Evolutionary conservation across 352 stramenopile genomes (phyloP), one percentile per base, ranked within the genome.

Genomic region (Phytophthora idaei): DNA sequence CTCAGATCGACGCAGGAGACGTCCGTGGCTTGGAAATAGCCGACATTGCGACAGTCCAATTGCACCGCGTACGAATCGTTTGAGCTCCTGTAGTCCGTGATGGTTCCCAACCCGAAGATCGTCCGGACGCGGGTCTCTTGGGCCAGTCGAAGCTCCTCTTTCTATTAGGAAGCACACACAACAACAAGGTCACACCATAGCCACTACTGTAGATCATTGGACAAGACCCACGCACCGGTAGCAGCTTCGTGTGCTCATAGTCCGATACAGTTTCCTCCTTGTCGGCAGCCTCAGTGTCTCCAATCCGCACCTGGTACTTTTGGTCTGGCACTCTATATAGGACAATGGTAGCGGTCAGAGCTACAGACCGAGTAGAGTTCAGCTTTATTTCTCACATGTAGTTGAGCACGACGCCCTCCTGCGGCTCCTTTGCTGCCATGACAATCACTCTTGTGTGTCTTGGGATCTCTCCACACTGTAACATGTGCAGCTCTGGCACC

Each of bases 381-480:
- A 14, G 7, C 41, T 10, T 25, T 47, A 21, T n/a, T 2, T 48
- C 63, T 27, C 39, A 76, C 69, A 73, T 65, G 49, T 76, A 76
- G 27, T 76, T 56, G 7, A 73, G 58, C 17, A 76, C 64, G 17
- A 55, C 32, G 34, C 67, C 69, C 36, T 55, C 46, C 27, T 25
- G 6, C 32, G 28, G 27, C 9, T 17, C 3, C 36, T 4, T 59
- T 29, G 3, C 11, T 34, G 9, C 15, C 21, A 64, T 12, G 29
- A 73, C 27, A 21, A 76, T 64, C 46, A 93, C 82, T 25, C 56
- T 61, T 34, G 82, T 87, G 15, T 73, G 71, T 59, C 73, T 78
- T 27, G 85, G 80, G 31, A 93, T 77, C 64, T 93, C 85, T 14
- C 80, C 85, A 17, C 79, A 90, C 53, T 81, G 77, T 49, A 93